These are phyloP conservation scores for Colletotrichum musae DNA, from an alignment of 2,329 filamentous ascomycete genomes.

Conservation along the genomic window DNA sequence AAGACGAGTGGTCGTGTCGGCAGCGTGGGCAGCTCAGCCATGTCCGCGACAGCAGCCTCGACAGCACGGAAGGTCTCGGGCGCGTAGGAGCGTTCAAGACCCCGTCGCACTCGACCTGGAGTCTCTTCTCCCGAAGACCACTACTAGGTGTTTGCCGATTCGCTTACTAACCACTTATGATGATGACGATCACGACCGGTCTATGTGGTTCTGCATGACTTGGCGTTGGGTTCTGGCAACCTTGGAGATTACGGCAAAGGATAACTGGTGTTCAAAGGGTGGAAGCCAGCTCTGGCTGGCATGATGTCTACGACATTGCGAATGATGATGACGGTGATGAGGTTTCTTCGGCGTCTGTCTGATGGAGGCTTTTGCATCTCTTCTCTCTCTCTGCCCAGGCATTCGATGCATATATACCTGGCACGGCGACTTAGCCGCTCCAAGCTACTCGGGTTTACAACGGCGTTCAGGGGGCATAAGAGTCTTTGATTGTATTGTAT, in stretches of 20 bases:
- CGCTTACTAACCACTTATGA: slow-evolving; percentile 51
- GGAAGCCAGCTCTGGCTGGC: slow-evolving; percentile 28
- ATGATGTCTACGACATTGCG: slow-evolving; percentile 39
- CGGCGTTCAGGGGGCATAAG: slow-evolving; percentile 36
- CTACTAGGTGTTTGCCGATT: slow-evolving; percentile 32
- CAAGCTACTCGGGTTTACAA: slow-evolving; percentile 26
- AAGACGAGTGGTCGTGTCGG: slow-evolving; percentile 78
- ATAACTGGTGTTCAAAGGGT: slow-evolving; percentile 36
- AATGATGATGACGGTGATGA: slow-evolving; percentile 35
- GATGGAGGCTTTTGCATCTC: slow-evolving; percentile 31
- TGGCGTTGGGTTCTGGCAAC: slow-evolving; percentile 54
- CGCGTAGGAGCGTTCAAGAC: slow-evolving; percentile 50
- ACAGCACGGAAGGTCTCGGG: slow-evolving; percentile 70
- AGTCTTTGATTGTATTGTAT: slow-evolving; percentile 37
- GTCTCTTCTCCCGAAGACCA: slow-evolving; percentile 23
- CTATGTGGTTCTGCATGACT: slow-evolving; percentile 59
- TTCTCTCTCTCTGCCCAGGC: slow-evolving; percentile 32
- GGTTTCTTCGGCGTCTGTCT: slow-evolving; percentile 16
- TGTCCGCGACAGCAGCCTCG: slow-evolving; percentile 58
- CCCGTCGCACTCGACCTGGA: slow-evolving; percentile 33
- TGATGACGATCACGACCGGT: slow-evolving; percentile 62
- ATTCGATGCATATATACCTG: slow-evolving; percentile 39
- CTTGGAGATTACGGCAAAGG: slow-evolving; percentile 38
- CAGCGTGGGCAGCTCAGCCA: slow-evolving; percentile 63
- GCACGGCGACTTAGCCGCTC: slow-evolving; percentile 27